These are phyloP conservation scores for Ceratobasidium sp. DNA, from an alignment of 1,284 basidiomycete genomes.

Conservation along the genomic window DNA sequence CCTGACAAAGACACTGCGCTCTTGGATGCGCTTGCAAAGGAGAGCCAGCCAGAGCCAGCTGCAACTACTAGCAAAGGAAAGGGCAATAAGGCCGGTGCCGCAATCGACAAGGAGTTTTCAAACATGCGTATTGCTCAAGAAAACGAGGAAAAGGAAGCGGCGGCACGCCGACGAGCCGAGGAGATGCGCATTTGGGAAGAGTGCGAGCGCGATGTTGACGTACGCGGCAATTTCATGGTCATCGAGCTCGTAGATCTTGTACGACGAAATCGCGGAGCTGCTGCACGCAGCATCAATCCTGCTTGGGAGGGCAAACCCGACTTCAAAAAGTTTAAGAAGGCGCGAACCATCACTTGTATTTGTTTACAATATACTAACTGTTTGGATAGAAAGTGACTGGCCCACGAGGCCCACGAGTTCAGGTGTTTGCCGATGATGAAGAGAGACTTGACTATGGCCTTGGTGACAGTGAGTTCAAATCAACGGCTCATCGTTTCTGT, in stretches of 20 bases:
- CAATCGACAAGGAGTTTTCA: conserved; percentile 29
- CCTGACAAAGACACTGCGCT: conserved; percentile 26
- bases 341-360: conserved; percentile 50
- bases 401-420: conserved; percentile 58
- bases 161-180: conserved; percentile 48
- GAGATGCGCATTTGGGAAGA: conserved; percentile 75
- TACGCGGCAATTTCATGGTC: conserved; percentile 87
- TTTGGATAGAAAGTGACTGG: conserved; percentile 52
- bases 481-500: no score
- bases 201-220: conserved; percentile 71
- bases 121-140: conserved; percentile 35
- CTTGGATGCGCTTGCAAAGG: conserved; percentile 13
- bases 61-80: not conserved
- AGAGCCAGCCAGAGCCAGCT: not conserved
- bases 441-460: conserved; percentile 68
- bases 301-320: conserved; percentile 72
- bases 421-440: conserved; percentile 59
- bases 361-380: conserved; percentile 4
- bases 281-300: conserved; percentile 46
- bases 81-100: not conserved
- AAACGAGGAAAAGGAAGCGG: conserved; percentile 23
- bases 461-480: conserved; percentile 59
- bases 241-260: conserved; percentile 74
- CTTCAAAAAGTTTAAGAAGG: conserved; percentile 90
- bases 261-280: conserved; percentile 41